Evolutionary conservation across 2,329 filamentous ascomycete genomes (phyloP), one percentile per base, ranked within the genome.

Genomic region (Fusarium subtropicale): DNA sequence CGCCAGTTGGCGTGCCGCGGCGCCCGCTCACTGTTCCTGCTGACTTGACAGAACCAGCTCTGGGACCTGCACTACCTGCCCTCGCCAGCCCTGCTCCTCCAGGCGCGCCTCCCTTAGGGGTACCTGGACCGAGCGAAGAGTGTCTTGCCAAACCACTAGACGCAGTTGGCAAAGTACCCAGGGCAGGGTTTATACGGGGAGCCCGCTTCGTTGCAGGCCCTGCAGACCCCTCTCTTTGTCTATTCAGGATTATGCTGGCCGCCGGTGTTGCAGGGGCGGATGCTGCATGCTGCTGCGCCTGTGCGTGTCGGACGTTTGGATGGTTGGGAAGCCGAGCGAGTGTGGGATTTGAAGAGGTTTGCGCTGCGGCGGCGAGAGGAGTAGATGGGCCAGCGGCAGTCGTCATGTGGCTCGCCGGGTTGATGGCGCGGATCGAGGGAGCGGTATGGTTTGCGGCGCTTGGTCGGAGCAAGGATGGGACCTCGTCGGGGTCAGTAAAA

Each of bases 101-200:
- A 56, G 56, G 65, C 69, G 64, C 70, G 34, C 65, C 66, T 50
- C 63, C 82, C 75, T 90, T 90, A 12, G 88, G 87, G 5, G 88
- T 90, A 30, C 88, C 87, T 0, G 88, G 88, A 1, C 88, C 88
- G 5, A 89, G 81, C 3, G 88, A 90, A 2, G 88, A 84, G 75
- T 90, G 88, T 16, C 88, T 83, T 9, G 88, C 88, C 13, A 91
- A 80, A 2, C 84, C 84, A 73, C 87, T 90, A 3, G 87, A 88
- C 5, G 85, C 82, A 10, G 80, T 77, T 3, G 86, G 84, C 4
- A 83, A 71, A 60, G 78, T 85, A 47, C 83, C 83, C 4, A 86
- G 77, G 28, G 82, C 81, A 45, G 79, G 82, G 72, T 80, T 86
- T 59, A 80, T 79, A 39, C 87, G 82, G 3, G 84, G 84, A 1